Evolutionary conservation across 2,329 filamentous ascomycete species (phyloP).

Genomic region (Fonsecaea multimorphosa): DNA sequence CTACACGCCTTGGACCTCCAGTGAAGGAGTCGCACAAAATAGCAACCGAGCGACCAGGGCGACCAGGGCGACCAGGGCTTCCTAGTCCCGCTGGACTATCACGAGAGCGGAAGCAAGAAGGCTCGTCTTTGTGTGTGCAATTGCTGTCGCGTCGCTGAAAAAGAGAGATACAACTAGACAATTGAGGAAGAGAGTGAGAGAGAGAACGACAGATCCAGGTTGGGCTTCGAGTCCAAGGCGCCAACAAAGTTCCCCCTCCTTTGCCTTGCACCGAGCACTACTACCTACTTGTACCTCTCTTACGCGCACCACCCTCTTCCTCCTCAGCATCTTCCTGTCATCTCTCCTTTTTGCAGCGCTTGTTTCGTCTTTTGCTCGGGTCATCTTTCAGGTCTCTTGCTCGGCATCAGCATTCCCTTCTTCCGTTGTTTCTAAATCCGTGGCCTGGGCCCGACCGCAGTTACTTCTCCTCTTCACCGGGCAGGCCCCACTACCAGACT

Average conservation of each 20-base stretch:
- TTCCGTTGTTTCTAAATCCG: slow-evolving; percentile 14
- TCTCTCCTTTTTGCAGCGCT: slow-evolving; percentile 24
- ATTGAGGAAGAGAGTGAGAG: neutral
- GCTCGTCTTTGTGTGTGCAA: neutral
- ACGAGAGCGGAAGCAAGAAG: neutral
- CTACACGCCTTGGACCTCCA: slow-evolving; percentile 22
- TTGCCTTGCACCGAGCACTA: too few relatives aligned
- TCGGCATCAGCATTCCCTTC: slow-evolving; percentile 8
- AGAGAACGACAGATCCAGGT: neutral
- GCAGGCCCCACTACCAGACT: slow-evolving; percentile 6
- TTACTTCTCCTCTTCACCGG: slow-evolving; percentile 9
- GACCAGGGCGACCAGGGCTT: neutral
- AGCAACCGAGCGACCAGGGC: neutral
- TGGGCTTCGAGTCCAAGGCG: slow-evolving; percentile 1
- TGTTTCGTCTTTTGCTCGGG: slow-evolving; percentile 20
- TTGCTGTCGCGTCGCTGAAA: neutral
- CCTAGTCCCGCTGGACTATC: neutral
- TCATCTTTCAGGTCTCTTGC: slow-evolving; percentile 18
- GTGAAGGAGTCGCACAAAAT: slow-evolving; percentile 6
- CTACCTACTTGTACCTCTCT: neutral
- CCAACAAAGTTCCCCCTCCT: neutral
- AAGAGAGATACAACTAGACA: neutral
- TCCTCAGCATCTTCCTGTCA: neutral
- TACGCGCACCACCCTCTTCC: slow-evolving; percentile 1
- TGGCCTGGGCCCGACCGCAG: slow-evolving; percentile 22